phyloP scores from a whole-genome alignment of 176 grass and related monocot species.

The Cenchrus fungigraminus region DNA sequence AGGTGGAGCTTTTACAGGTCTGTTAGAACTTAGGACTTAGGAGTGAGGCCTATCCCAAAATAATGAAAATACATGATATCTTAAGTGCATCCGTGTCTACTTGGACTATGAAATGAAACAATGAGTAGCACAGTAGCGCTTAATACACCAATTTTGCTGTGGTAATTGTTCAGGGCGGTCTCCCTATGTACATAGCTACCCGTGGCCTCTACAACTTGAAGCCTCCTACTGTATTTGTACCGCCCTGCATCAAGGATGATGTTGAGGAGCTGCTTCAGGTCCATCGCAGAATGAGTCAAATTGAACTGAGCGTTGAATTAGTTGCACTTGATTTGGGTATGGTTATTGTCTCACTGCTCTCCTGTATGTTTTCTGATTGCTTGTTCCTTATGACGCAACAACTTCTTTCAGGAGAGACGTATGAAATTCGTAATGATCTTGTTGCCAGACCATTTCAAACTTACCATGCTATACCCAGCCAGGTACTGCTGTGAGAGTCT shows the following conservation, averaged over 20 bases:
- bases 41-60: not conserved
- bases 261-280: slow-evolving; percentile 78
- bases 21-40: not conserved
- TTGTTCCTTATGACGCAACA: slow-evolving; percentile 37
- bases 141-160: not conserved
- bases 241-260: slow-evolving; percentile 88
- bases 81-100: not conserved
- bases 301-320: slow-evolving; percentile 77
- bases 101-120: not conserved
- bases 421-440: slow-evolving; percentile 97
- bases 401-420: slow-evolving; percentile 79
- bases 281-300: slow-evolving; percentile 85
- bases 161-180: slow-evolving; percentile 63
- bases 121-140: not conserved
- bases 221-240: slow-evolving; percentile 91
- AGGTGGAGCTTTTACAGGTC: not conserved
- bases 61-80: not conserved
- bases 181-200: slow-evolving; percentile 94
- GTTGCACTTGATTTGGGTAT: slow-evolving; percentile 94
- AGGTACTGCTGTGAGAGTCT: slow-evolving; percentile 48
- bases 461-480: slow-evolving; percentile 88
- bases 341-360: slow-evolving; percentile 4
- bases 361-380: slow-evolving; percentile 27
- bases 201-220: slow-evolving; percentile 83
- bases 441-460: slow-evolving; percentile 94